Conservation (phyloP, 192 early-diverging fungal genomes). For the Coemansia furcata region DNA sequence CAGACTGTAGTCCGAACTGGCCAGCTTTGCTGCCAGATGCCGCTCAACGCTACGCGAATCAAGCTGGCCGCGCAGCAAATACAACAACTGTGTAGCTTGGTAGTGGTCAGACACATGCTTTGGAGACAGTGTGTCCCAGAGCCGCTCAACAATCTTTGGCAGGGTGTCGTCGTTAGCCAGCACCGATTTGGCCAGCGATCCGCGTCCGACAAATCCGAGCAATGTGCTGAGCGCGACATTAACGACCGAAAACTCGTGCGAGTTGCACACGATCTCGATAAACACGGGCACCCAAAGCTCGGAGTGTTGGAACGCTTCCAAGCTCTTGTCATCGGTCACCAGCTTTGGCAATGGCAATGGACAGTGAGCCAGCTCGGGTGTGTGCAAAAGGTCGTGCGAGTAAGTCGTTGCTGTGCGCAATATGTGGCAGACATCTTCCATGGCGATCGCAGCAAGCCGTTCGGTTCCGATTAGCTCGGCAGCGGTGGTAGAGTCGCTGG, state of each 20-base stretch:
- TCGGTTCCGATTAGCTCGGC: not conserved
- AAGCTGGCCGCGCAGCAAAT: conserved; percentile 50
- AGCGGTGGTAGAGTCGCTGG: not conserved
- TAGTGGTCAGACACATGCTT: conserved; percentile 57
- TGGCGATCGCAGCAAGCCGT: conserved; percentile 6
- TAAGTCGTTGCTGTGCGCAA: conserved; percentile 27
- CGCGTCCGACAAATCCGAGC: conserved; percentile 27
- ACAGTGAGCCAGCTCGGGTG: conserved; percentile 10
- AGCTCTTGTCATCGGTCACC: not conserved
- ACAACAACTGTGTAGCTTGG: conserved; percentile 65
- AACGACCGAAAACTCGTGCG: conserved; percentile 14
- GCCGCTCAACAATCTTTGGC: conserved; percentile 29
- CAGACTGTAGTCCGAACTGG: not conserved
- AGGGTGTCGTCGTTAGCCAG: conserved; percentile 4
- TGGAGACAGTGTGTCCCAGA: conserved; percentile 70
- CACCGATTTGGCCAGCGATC: not conserved
- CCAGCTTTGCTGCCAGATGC: conserved; percentile 24
- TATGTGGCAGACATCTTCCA: conserved; percentile 42
- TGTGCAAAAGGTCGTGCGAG: conserved; percentile 14
- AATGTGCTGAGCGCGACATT: conserved; percentile 27
- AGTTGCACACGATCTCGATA: conserved; percentile 10
- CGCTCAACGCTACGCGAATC: conserved; percentile 33
- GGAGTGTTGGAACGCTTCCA: not conserved
- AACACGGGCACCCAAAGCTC: conserved; percentile 35
- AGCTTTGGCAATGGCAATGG: conserved; percentile 2